phyloP scores from a whole-genome alignment of 495 filamentous ascomycete genomes.

The Daldinia grandis region DNA sequence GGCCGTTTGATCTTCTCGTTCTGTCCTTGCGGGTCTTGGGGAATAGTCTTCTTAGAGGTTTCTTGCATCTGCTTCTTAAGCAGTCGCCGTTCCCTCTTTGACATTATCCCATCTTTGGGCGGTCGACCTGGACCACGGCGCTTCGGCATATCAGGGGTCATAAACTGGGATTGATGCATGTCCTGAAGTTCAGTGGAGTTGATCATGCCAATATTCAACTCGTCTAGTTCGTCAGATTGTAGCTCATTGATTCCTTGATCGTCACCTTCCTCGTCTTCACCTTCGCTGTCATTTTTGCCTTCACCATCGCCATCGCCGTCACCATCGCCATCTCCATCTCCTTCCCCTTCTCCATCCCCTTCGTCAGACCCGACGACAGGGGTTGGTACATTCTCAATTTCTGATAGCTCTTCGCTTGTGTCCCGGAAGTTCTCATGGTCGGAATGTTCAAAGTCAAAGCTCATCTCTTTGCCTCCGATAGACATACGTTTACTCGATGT shows the following conservation, averaged over 20 bases:
- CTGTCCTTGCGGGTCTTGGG: conserved; percentile 50
- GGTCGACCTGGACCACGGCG: conserved; percentile 87
- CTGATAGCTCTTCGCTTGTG: conserved; percentile 59
- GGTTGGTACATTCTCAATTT: conserved; percentile 42
- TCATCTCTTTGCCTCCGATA: conserved; percentile 66
- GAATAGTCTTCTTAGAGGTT: conserved; percentile 56
- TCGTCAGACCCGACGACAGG: conserved; percentile 33
- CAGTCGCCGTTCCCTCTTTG: conserved; percentile 78
- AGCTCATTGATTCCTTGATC: conserved; percentile 47
- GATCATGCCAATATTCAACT: conserved; percentile 53
- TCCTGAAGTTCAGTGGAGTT: conserved; percentile 49
- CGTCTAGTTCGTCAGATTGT: conserved; percentile 47
- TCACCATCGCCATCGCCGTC: conserved; percentile 24
- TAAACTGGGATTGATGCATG: conserved; percentile 42
- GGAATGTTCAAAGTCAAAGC: conserved; percentile 71
- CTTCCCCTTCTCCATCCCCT: conserved; percentile 30
- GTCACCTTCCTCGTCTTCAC: conserved; percentile 47
- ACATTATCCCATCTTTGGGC: conserved; percentile 93
- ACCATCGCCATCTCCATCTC: background rate
- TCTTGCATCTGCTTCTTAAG: conserved; percentile 69
- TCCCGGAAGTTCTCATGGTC: conserved; percentile 59
- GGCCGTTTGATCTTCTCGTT: conserved; percentile 64
- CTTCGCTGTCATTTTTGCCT: conserved; percentile 45
- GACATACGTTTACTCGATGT: conserved; percentile 55
- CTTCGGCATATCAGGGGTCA: conserved; percentile 59